Conservation (phyloP, 2,329 filamentous ascomycete species). For the Xylaria digitata region DNA sequence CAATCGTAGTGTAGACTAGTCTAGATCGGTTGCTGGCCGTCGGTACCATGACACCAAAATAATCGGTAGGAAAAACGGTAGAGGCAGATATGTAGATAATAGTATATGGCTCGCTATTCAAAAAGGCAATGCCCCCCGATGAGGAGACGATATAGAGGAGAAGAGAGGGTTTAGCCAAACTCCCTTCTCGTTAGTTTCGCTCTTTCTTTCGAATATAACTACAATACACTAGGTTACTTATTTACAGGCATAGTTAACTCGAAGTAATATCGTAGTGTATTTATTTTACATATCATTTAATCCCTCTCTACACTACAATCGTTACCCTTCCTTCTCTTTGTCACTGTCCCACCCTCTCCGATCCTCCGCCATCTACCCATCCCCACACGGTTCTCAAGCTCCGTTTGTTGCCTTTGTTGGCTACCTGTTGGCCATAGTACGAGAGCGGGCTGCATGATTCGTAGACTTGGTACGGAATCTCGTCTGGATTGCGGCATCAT, state of each 20-base stretch:
- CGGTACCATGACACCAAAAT: slow-evolving; percentile 1
- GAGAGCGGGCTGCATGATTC: slow-evolving; percentile 30
- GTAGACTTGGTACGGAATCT: slow-evolving; percentile 25
- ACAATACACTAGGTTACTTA: background rate
- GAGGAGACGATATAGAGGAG: slow-evolving; percentile 12
- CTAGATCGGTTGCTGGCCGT: too few species aligned
- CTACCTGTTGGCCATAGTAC: slow-evolving; percentile 9
- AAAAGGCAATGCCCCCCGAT: slow-evolving; percentile 25
- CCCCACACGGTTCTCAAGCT: slow-evolving; percentile 26
- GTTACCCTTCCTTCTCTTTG: background rate
- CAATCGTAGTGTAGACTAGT: background rate
- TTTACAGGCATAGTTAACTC: background rate
- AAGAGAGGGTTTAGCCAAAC: slow-evolving; percentile 25
- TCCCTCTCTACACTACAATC: slow-evolving; percentile 7
- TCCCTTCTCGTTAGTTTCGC: background rate
- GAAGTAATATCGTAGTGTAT: background rate
- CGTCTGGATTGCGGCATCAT: slow-evolving; percentile 28
- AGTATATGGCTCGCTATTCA: slow-evolving; percentile 8
- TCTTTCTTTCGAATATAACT: background rate
- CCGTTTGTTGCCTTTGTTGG: slow-evolving; percentile 28
- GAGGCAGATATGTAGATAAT: background rate
- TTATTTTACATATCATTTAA: background rate
- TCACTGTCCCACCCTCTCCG: slow-evolving; percentile 8
- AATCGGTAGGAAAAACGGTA: slow-evolving; percentile 11
- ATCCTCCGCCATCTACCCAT: background rate